A percentile compares a stretch with the other conserved stretches of the same genome.
phyloP scores from a whole-genome alignment of 1,139 yeast genomes.

The Yamadazyma friedrichii region DNA sequence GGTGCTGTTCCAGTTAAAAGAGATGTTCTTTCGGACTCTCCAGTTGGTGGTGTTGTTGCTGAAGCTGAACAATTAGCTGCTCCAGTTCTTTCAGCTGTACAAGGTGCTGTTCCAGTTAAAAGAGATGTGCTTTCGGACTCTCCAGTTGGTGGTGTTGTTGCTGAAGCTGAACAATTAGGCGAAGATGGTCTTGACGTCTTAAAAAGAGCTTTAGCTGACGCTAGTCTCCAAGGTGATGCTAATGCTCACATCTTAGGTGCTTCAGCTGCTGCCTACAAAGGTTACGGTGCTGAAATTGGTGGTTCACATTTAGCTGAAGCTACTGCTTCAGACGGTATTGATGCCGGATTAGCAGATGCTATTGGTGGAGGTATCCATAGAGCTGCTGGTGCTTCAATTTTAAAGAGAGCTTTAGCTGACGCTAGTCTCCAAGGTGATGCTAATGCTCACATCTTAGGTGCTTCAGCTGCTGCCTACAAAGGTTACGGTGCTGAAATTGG shows the following conservation, averaged over 20 bases:
- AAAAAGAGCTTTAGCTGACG: slow-evolving; percentile 13
- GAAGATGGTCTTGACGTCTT: slow-evolving; percentile 12
- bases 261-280: slow-evolving; percentile 10
- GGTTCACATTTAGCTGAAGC: slow-evolving; percentile 15
- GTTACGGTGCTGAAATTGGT: slow-evolving; percentile 11
- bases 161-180: no score
- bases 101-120: no score
- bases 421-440: slow-evolving; percentile 15
- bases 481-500: slow-evolving; percentile 13
- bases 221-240: slow-evolving; percentile 14
- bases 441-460: slow-evolving; percentile 10
- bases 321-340: slow-evolving; percentile 12
- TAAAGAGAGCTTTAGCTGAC: slow-evolving; percentile 11
- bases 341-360: slow-evolving; percentile 10
- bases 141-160: slow-evolving; percentile 11
- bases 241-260: slow-evolving; percentile 10
- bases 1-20: no score
- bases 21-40: slow-evolving; percentile 12
- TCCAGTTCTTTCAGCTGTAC: no score
- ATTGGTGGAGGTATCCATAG: slow-evolving; percentile 11
- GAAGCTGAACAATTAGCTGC: slow-evolving; percentile 5
- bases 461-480: slow-evolving; percentile 8
- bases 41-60: slow-evolving; percentile 11
- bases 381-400: slow-evolving; percentile 10
- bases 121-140: slow-evolving; percentile 8